Base-by-base conservation (phyloP, 352 stramenopile species). In the Globisporangium orthogonon region DNA sequence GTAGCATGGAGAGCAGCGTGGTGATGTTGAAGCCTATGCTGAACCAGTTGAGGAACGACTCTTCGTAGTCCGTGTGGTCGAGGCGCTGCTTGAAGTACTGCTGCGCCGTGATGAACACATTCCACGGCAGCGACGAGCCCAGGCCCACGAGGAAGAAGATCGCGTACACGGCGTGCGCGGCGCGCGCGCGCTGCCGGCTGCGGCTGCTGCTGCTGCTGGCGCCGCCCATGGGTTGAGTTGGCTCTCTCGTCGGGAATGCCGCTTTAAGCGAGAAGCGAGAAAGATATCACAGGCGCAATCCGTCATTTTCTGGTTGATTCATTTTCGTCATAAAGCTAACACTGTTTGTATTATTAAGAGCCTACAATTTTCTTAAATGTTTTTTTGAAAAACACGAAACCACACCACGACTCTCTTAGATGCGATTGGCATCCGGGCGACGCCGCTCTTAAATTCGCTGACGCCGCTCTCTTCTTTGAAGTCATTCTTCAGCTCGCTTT, bases 21-120 rank as follows among this genome's bases (percentile, higher is more conserved):
- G 80, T 83, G 54, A 90, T 73, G 68, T 91, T 93, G 63, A 91
- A 93, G 17, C 69, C 76, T 61, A 90, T 90, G 46, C 73, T 86
- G 63, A 94, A 94, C 83, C 83, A 94, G 60, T 89, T 92, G 23
- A 93, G 74, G 60, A 94, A 94, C 44, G 77, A 86, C 40, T 83
- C 77, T 54, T 89, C 78, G 48, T 89, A 90, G 43, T 70, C 62
- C 11, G 83, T 93, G 18, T 73, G 53, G 2, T 59, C 60, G 39
- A 94, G 66, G 1, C 85, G 82, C 45, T 73, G 54, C 29, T 77
- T 66, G 61, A 94, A 94, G 71, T 93, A 94, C 50, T 72, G 63
- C 59, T 91, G 76, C 18, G 80, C 85, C 3, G 83, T 94, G 66
- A 94, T 88, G 60, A 94, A 94, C 23, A 93, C 82, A 49, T 94